These are phyloP conservation scores for Huiozyma naganishii DNA, from an alignment of 805 yeast genomes.

Conservation along the genomic window DNA sequence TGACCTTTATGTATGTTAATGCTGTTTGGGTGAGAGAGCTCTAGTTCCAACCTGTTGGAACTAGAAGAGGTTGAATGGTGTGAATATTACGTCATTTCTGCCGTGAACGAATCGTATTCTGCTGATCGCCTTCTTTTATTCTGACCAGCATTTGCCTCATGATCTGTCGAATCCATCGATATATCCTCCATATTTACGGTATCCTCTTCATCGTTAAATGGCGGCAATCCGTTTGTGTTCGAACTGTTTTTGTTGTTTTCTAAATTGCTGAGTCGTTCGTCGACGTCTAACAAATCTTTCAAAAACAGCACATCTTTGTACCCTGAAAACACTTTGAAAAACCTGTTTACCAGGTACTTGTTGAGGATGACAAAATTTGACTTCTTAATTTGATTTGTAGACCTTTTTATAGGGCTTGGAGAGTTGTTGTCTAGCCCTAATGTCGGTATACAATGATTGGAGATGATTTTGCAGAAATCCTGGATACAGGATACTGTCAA, in stretches of 20 bases:
- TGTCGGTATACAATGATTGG: constrained; percentile 12
- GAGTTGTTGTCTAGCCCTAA: background rate
- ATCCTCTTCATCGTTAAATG: background rate
- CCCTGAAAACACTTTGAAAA: constrained; percentile 21
- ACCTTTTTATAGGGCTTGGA: background rate
- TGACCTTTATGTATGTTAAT: too few relatives aligned
- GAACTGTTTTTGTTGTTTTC: background rate
- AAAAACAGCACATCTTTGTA: constrained; percentile 24
- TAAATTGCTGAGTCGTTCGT: background rate
- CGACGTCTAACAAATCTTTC: constrained; percentile 9
- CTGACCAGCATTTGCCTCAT: background rate
- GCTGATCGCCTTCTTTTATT: constrained; percentile 1
- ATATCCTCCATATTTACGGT: background rate
- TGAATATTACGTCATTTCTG: too few relatives aligned
- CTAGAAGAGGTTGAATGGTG: too few relatives aligned
- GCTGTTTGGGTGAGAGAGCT: too few relatives aligned
- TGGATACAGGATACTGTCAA: constrained; percentile 66
- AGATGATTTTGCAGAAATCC: constrained; percentile 47
- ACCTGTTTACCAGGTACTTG: constrained; percentile 24
- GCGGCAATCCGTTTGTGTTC: background rate
- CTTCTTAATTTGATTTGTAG: constrained; percentile 3
- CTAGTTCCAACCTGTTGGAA: too few relatives aligned
- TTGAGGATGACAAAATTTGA: constrained; percentile 21
- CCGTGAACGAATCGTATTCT: too few relatives aligned
- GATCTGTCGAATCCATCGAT: background rate